Conservation (phyloP, 495 filamentous ascomycete species). For the Emericellopsis terricola region DNA sequence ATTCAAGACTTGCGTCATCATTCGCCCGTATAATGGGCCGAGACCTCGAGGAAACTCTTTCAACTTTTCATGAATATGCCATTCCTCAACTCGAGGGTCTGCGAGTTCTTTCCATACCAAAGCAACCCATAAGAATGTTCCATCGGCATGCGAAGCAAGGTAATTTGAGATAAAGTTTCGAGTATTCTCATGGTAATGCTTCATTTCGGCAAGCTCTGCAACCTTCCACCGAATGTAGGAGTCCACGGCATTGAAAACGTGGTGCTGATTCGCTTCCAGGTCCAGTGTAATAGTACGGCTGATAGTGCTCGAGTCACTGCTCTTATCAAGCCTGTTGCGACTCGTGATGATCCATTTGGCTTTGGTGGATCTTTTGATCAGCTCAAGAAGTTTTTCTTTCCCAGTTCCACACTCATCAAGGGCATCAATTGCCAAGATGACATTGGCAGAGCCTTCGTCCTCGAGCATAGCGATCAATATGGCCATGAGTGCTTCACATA, state of each 20-base stretch:
- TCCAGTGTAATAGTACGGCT: not conserved
- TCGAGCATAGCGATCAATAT: constrained; percentile 15
- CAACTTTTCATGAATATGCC: not conserved
- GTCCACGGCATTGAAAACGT: not conserved
- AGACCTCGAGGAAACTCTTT: constrained; percentile 4
- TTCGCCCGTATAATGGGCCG: constrained; percentile 6
- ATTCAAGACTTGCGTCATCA: constrained; percentile 4
- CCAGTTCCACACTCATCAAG: constrained; percentile 1
- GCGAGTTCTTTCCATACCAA: constrained; percentile 10
- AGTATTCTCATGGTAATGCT: not conserved
- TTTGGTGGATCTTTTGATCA: not conserved
- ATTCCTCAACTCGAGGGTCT: not conserved
- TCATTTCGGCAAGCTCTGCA: not conserved
- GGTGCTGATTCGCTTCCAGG: not conserved
- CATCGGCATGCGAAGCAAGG: constrained; percentile 6
- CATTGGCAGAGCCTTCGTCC: constrained; percentile 6
- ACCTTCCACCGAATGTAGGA: not conserved
- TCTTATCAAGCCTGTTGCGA: not conserved
- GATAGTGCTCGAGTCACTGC: not conserved
- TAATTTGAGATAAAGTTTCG: constrained; percentile 4
- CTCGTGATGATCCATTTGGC: not conserved
- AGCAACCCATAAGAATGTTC: constrained; percentile 15
- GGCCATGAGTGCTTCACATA: constrained; percentile 10
- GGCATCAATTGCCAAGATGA: constrained; percentile 16
- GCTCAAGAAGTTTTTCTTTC: not conserved